Percentiles rank a stretch among this genome's conserved stretches.
phyloP scores from a whole-genome alignment of 1,284 basidiomycete genomes.

The Rhodotorula sp. region DNA sequence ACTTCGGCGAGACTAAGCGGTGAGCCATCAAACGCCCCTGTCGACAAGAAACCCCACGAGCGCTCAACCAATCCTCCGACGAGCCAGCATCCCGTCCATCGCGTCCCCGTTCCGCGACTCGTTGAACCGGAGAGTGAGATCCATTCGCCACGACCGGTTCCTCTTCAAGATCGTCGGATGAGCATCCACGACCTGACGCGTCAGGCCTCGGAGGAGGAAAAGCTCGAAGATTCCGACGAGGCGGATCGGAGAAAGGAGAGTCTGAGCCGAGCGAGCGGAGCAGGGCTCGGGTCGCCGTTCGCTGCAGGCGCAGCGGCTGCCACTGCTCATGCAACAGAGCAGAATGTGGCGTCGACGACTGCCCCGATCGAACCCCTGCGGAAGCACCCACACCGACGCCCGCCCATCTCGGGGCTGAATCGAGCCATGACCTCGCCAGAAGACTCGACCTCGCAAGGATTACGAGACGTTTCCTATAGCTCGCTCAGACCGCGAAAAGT shows the following conservation, averaged over 20 bases:
- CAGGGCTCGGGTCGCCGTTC: constrained; percentile 8
- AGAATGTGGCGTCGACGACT: not conserved
- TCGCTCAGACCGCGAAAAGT: not conserved
- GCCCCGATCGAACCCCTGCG: not conserved
- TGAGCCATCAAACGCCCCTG: not conserved
- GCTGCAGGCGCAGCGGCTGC: not conserved
- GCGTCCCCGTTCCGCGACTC: constrained; percentile 9
- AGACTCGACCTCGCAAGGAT: not conserved
- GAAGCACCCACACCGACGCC: not conserved
- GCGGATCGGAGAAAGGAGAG: constrained; percentile 3
- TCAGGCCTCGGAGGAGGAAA: constrained; percentile 14
- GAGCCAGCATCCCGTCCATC: constrained; percentile 1
- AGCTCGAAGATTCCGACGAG: not conserved
- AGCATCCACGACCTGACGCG: constrained; percentile 7
- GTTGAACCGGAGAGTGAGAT: not conserved
- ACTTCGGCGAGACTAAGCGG: not conserved
- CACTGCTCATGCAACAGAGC: too few species aligned
- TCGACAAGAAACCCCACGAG: too few species aligned
- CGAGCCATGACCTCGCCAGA: not conserved
- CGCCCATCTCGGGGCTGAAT: constrained; percentile 20
- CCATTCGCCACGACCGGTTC: not conserved
- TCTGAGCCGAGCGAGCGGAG: constrained; percentile 11
- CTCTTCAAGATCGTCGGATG: not conserved
- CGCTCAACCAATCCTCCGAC: not conserved
- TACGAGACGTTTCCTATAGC: not conserved